A percentile compares a stretch with the other conserved stretches of the same genome.
Evolutionary conservation across 805 yeast genomes (phyloP).

Genomic region (Metschnikowia continentalis): DNA sequence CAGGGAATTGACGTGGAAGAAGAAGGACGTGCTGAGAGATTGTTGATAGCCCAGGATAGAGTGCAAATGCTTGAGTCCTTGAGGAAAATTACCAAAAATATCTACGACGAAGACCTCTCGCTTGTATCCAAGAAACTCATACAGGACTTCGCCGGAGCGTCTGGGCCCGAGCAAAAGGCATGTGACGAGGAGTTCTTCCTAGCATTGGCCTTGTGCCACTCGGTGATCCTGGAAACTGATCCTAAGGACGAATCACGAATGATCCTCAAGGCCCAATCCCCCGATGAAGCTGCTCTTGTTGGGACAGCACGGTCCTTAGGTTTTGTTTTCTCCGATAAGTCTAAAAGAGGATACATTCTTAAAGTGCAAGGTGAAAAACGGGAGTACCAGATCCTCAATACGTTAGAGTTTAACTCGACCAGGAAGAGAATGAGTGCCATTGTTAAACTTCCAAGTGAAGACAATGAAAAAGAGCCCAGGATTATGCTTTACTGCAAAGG

Average conservation of each 20-base stretch:
- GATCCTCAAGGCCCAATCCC: slow-evolving; percentile 71
- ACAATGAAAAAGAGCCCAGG: slow-evolving; percentile 30
- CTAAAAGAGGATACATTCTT: slow-evolving; percentile 63
- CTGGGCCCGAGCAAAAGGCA: slow-evolving; percentile 49
- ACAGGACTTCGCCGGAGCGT: slow-evolving; percentile 51
- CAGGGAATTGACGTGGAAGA: slow-evolving; percentile 56
- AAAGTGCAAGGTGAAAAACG: slow-evolving; percentile 66
- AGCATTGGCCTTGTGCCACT: slow-evolving; percentile 72
- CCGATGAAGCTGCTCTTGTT: slow-evolving; percentile 84
- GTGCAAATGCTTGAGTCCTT: slow-evolving; percentile 49
- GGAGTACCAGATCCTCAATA: slow-evolving; percentile 68
- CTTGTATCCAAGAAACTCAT: slow-evolving; percentile 67
- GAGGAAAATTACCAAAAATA: slow-evolving; percentile 11
- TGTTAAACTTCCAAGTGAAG: slow-evolving; percentile 55
- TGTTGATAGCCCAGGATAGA: slow-evolving; percentile 54
- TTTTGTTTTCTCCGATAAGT: slow-evolving; percentile 58
- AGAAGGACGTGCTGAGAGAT: slow-evolving; percentile 45
- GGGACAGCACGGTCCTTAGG: slow-evolving; percentile 79
- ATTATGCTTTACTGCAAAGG: slow-evolving; percentile 76
- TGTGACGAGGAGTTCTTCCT: slow-evolving; percentile 73
- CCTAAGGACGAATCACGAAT: slow-evolving; percentile 53
- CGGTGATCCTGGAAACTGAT: slow-evolving; percentile 67
- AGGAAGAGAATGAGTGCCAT: slow-evolving; percentile 87
- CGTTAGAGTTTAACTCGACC: slow-evolving; percentile 75
- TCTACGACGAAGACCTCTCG: slow-evolving; percentile 58